phyloP scores from a whole-genome alignment of 257 asterid species.

The Jacaranda mimosifolia region DNA sequence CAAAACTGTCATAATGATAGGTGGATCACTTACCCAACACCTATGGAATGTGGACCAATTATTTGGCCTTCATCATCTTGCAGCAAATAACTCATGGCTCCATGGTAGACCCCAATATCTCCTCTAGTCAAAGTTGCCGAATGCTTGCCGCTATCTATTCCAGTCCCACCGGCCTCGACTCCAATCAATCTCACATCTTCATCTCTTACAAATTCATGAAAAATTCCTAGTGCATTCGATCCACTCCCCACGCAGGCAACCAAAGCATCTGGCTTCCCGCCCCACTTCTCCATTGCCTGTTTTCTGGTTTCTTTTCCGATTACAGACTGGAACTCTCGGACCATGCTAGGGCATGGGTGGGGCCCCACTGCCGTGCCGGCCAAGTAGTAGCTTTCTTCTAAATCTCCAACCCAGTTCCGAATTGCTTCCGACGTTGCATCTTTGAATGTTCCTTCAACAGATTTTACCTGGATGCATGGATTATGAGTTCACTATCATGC shows the following conservation, averaged over 20 bases:
- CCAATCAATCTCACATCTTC: constrained; percentile 73
- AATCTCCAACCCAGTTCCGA: constrained; percentile 62
- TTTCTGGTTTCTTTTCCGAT: constrained; percentile 81
- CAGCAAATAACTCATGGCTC: constrained; percentile 69
- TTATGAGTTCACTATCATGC: neutral
- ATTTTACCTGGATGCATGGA: constrained; percentile 46
- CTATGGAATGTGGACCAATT: constrained; percentile 62
- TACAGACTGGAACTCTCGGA: constrained; percentile 71
- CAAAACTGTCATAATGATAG: too few relatives aligned
- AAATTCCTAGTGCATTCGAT: constrained; percentile 78
- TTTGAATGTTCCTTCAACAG: constrained; percentile 63
- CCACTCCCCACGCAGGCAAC: constrained; percentile 85
- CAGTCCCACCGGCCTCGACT: constrained; percentile 73
- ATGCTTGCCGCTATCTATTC: constrained; percentile 62
- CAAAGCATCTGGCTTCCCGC: constrained; percentile 75
- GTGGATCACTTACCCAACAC: constrained; percentile 56
- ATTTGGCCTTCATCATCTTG: constrained; percentile 86
- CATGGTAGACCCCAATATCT: constrained; percentile 77
- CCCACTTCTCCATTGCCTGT: constrained; percentile 73
- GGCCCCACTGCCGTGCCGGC: constrained; percentile 77
- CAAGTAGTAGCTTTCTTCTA: constrained; percentile 63
- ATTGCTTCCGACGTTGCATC: constrained; percentile 83
- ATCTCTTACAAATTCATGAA: constrained; percentile 76
- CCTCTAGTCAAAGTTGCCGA: constrained; percentile 74
- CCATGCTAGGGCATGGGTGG: constrained; percentile 81